Conservation (phyloP, 2,329 filamentous ascomycete species). For the Bipolaris bicolor region DNA sequence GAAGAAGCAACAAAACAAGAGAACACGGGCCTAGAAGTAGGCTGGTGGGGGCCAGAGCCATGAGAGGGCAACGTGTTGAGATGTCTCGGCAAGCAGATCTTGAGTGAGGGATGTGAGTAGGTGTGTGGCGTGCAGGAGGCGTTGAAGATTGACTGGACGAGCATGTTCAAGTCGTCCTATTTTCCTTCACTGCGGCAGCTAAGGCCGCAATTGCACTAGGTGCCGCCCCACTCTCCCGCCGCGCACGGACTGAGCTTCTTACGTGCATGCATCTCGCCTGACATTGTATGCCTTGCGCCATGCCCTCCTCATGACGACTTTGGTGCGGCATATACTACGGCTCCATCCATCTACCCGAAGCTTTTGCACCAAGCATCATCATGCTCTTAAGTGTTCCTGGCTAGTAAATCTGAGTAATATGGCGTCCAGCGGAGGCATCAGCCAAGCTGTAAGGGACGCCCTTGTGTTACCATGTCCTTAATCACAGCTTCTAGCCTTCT, state of each 20-base stretch:
- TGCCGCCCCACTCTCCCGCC: constrained; percentile 15
- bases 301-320: constrained; percentile 7
- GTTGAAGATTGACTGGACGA: constrained; percentile 8
- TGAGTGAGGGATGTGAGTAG: constrained; percentile 1
- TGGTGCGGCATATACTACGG: constrained; percentile 13
- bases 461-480: constrained; percentile 17
- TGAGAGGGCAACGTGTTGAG: constrained; percentile 23
- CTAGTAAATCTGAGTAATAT: constrained; percentile 2
- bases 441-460: constrained; percentile 6
- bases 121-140: background rate
- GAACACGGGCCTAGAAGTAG: constrained; percentile 14
- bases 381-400: background rate
- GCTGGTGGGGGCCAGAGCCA: constrained; percentile 21
- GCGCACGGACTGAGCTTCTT: constrained; percentile 16
- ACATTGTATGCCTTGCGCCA: constrained; percentile 6
- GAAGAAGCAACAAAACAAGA: constrained; percentile 16
- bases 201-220: constrained; percentile 13
- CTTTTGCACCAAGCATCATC: background rate
- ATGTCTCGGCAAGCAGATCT: constrained; percentile 21
- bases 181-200: constrained; percentile 26
- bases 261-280: constrained; percentile 14
- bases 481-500: constrained; percentile 25
- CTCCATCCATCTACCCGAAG: background rate
- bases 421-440: background rate
- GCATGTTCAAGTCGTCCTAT: constrained; percentile 10